Evolutionary conservation across 164 flowering plant genomes (phyloP).

Genomic region (Platanus orientalis): DNA sequence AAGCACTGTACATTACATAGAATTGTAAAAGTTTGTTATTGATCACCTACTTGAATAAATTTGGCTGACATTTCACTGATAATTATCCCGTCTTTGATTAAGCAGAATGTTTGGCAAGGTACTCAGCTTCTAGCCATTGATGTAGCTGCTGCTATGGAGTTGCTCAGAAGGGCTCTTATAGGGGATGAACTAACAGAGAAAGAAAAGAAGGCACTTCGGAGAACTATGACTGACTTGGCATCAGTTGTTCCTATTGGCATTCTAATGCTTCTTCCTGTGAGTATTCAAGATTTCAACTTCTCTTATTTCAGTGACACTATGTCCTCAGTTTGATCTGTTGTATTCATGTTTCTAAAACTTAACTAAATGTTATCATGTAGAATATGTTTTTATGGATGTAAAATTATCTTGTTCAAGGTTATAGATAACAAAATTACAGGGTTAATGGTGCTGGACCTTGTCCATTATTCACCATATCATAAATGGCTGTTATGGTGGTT

Average conservation of each 20-base stretch:
- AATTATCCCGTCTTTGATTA: constrained; percentile 8
- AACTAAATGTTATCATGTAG: not conserved
- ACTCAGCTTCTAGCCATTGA: constrained; percentile 96
- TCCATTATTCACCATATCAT: too few species aligned
- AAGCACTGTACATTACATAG: not conserved
- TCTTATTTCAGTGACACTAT: not conserved
- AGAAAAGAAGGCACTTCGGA: constrained; percentile 73
- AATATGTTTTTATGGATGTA: too few species aligned
- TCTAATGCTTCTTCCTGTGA: constrained; percentile 97
- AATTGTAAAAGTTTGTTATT: not conserved
- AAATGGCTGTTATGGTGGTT: too few species aligned
- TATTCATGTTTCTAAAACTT: not conserved
- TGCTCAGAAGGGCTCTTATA: constrained; percentile 59
- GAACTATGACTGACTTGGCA: constrained; percentile 90
- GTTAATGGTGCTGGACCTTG: too few species aligned
- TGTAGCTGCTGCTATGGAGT: constrained; percentile 68
- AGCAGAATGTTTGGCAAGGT: constrained; percentile 96
- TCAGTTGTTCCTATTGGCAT: constrained; percentile 94
- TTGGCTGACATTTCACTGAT: constrained; percentile 3
- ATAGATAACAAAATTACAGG: too few species aligned
- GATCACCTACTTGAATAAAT: not conserved
- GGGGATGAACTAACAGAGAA: constrained; percentile 92
- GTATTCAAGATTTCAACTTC: constrained; percentile 17
- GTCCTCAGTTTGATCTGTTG: not conserved
- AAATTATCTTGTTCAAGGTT: too few species aligned